Base-by-base conservation (phyloP, 2,329 filamentous ascomycete species). In the Phaeoacremonium minimum region DNA sequence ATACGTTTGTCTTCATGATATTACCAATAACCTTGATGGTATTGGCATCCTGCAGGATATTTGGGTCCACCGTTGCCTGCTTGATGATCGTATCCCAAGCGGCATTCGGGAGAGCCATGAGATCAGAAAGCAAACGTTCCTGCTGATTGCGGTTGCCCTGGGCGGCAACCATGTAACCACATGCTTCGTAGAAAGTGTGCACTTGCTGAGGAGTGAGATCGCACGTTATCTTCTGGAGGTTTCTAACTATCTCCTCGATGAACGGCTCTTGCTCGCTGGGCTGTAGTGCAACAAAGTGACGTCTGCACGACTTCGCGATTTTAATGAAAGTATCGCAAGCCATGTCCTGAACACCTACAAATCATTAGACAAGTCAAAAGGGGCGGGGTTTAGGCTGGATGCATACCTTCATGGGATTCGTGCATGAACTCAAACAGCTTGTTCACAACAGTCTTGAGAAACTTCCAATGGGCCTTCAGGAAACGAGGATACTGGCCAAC, bases 341-440 rank as follows among this genome's bases (percentile, higher is more conserved):
- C 94, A 98, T 98, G 65, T 98, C 93, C 66, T 98, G 94, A 17
- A 98, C 93, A 70, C 88, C 82, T 85, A 46, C 43, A 28, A n/a
- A n/a, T n/a, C n/a, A n/a, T n/a, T n/a, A n/a, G n/a, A n/a, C n/a
- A n/a, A n/a, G n/a, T n/a, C n/a, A n/a, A n/a, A n/a, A n/a, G n/a
- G n/a, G n/a, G n/a, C n/a, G n/a, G n/a, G n/a, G n/a, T n/a, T n/a
- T n/a, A n/a, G n/a, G n/a, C n/a, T n/a, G n/a, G n/a, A n/a, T n/a
- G 60, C 74, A 52, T 64, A 83, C 87, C 93, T 70, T 98, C 93
- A 55, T 98, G 93, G 2, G 93, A 97, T 64, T 98, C 93, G 61
- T 98, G 93, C 93, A 98, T 98, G 58, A 98, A 98, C 67, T 98
- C 93, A 55, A 98, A 98, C 5, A 98, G 77, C 71, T 98, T 98